These are phyloP conservation scores for Plasmodium inui DNA, from an alignment of 169 alveolate species.

Conservation along the genomic window DNA sequence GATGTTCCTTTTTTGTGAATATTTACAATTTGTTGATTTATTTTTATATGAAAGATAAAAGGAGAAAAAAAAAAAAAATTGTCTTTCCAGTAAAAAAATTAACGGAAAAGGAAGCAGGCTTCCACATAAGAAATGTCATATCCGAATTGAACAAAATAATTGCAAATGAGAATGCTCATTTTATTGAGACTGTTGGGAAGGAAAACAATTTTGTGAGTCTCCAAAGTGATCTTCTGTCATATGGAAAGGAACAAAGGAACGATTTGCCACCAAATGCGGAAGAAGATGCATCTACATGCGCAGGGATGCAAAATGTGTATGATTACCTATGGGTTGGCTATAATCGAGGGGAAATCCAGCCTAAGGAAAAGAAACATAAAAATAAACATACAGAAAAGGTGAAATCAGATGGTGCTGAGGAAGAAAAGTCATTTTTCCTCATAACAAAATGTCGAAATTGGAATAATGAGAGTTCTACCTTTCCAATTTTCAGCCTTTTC, in stretches of 20 bases:
- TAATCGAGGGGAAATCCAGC: neutral
- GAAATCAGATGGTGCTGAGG: neutral
- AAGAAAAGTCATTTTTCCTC: slow-evolving; percentile 27
- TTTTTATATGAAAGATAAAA: slow-evolving; percentile 38
- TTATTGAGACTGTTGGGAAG: slow-evolving; percentile 15
- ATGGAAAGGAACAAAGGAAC: neutral
- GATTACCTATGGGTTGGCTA: slow-evolving; percentile 50
- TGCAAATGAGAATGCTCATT: slow-evolving; percentile 17
- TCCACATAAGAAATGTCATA: slow-evolving; percentile 21
- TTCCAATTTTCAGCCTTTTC: slow-evolving; percentile 7
- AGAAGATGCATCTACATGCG: neutral
- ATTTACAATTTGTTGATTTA: slow-evolving; percentile 26
- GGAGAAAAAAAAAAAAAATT: slow-evolving; percentile 9
- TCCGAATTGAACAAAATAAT: slow-evolving; percentile 40
- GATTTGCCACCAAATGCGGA: slow-evolving; percentile 1
- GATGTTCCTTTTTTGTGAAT: slow-evolving; percentile 52
- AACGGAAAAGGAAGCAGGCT: slow-evolving; percentile 24
- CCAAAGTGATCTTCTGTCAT: neutral
- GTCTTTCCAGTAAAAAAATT: slow-evolving; percentile 17
- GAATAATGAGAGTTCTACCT: neutral
- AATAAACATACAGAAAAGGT: neutral
- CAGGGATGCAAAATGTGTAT: slow-evolving; percentile 17
- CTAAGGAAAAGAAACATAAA: neutral
- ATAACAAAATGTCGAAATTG: slow-evolving; percentile 31
- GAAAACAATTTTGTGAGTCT: neutral